phyloP scores from a whole-genome alignment of 1,284 basidiomycete genomes.

The Sporisorium exsertum region DNA sequence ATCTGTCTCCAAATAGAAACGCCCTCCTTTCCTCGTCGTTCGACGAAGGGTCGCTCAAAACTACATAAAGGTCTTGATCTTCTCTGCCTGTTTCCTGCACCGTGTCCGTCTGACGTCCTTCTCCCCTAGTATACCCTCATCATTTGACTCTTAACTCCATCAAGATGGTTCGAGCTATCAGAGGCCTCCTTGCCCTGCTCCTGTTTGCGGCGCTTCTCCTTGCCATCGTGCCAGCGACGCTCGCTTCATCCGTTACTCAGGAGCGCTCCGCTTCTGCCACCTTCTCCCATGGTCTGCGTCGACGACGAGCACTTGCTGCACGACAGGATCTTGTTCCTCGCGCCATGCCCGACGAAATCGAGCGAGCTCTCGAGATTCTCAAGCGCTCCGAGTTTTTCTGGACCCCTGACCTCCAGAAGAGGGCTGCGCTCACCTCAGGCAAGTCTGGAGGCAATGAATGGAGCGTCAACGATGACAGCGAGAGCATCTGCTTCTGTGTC shows the following conservation, averaged over 20 bases:
- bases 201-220: conserved; percentile 14
- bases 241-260: conserved; percentile 1
- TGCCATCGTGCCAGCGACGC: conserved; percentile 2
- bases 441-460: conserved; percentile 24
- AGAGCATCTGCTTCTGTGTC: conserved; percentile 43
- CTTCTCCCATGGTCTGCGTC: conserved; percentile 22
- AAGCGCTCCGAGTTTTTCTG: conserved; percentile 23
- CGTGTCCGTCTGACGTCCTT: neutral
- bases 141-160: neutral
- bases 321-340: conserved; percentile 27
- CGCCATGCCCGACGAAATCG: conserved; percentile 24
- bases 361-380: conserved; percentile 30
- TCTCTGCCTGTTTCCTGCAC: neutral
- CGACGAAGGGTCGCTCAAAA: neutral
- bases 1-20: neutral
- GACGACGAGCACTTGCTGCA: conserved; percentile 15
- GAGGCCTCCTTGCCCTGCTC: conserved; percentile 19
- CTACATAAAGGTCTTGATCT: neutral
- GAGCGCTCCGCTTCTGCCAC: neutral
- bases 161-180: conserved; percentile 23
- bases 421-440: conserved; percentile 16
- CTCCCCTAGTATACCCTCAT: neutral
- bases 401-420: conserved; percentile 19
- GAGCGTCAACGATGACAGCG: conserved; percentile 30
- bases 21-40: neutral